Evolutionary conservation across 192 early-diverging fungal genomes (phyloP).

Genomic region (Coemansia aciculifera): DNA sequence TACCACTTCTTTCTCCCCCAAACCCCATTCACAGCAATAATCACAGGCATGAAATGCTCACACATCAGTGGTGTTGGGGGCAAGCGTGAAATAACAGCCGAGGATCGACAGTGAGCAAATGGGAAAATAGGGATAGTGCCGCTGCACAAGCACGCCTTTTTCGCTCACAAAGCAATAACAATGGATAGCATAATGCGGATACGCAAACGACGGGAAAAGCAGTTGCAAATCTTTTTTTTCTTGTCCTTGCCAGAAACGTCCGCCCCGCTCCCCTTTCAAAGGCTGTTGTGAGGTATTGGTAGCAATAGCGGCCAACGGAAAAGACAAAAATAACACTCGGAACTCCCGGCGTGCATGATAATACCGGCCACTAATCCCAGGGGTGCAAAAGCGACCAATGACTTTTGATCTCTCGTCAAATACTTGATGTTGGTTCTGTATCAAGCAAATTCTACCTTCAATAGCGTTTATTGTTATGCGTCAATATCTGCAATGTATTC

Average conservation of each 20-base stretch:
- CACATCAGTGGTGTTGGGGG: constrained; percentile 11
- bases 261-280: neutral
- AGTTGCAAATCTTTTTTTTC: neutral
- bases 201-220: neutral
- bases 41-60: constrained; percentile 22
- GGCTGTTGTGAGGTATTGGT: neutral
- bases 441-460: neutral
- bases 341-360: neutral
- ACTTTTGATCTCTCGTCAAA: neutral
- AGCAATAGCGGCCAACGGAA: neutral
- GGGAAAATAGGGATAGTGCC: constrained; percentile 5
- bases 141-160: neutral
- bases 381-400: neutral
- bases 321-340: neutral
- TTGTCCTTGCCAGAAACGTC: neutral
- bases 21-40: constrained; percentile 9
- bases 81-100: constrained; percentile 9
- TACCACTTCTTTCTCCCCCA: constrained; percentile 5
- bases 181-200: constrained; percentile 1
- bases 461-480: too few relatives aligned
- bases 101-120: constrained; percentile 8
- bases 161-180: constrained; percentile 2
- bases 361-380: neutral
- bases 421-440: neutral
- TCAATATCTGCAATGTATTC: too few relatives aligned